Conservation (phyloP, 2,329 filamentous ascomycete species). For the Microdochium trichocladiopsis region DNA sequence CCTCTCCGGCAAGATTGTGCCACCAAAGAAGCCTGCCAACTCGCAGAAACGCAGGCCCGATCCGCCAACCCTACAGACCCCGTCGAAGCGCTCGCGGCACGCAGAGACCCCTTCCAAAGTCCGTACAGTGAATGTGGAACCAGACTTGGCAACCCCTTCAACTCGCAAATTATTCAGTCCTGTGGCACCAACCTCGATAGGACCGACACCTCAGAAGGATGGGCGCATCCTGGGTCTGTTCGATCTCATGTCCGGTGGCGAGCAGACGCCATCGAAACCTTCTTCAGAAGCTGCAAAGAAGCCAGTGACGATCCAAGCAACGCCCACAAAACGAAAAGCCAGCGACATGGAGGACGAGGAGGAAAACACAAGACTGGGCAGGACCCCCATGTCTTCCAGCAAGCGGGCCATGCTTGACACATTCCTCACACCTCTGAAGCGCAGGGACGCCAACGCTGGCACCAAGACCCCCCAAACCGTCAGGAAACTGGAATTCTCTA, state of each 20-base stretch:
- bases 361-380: constrained; percentile 24
- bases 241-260: constrained; percentile 53
- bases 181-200: constrained; percentile 53
- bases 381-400: constrained; percentile 47
- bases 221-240: constrained; percentile 73
- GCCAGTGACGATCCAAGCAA: constrained; percentile 23
- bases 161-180: constrained; percentile 55
- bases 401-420: constrained; percentile 56
- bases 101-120: constrained; percentile 39
- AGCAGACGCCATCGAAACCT: constrained; percentile 39
- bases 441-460: constrained; percentile 28
- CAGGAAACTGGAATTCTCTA: constrained; percentile 55
- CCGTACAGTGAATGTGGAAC: constrained; percentile 16
- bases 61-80: constrained; percentile 30
- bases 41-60: constrained; percentile 34
- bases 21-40: constrained; percentile 24
- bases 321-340: constrained; percentile 36
- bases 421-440: constrained; percentile 59
- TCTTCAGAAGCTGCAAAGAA: constrained; percentile 28
- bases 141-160: constrained; percentile 45
- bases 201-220: constrained; percentile 74
- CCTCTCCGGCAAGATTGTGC: constrained; percentile 43
- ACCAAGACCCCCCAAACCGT: constrained; percentile 40
- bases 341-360: constrained; percentile 17
- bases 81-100: constrained; percentile 42